Evolutionary conservation across 2,329 filamentous ascomycete species (phyloP), one percentile per base, ranked within the genome.

Genomic region (Penicillium sp.): DNA sequence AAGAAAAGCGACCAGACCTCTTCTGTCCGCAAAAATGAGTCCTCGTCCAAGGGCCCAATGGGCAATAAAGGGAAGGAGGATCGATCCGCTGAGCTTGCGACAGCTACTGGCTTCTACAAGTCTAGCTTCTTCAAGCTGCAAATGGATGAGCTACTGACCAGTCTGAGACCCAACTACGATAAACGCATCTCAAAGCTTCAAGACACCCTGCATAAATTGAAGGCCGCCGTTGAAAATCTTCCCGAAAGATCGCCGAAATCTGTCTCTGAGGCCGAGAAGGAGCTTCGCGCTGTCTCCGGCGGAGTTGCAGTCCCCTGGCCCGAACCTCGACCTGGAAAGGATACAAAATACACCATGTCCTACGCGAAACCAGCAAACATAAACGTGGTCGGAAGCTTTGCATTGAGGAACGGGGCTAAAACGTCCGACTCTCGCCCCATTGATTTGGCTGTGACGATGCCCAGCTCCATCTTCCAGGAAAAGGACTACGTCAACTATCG

Each of bases 401-500:
- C 89, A 10, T 79, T 90, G 48, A 88, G 85, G 71, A 92, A 87
- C 2, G 88, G 91, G 74, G 78, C 86, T 54, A 89, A 88, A 65
- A 79, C 81, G 23, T 62, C 74, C 76, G 45, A 73, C 71, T 56
- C 58, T 23, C 75, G 87, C 23, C 79, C 83, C 14, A 81, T 97
- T 55, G 93, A 97, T 72, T 84, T 97, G 82, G 86, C 93, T 5
- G 85, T 96, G 14, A 89, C 89, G 44, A 95, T 99, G 86, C 93
- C 94, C 5, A 64, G 78, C 53, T 77, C 83, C 1, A 75, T 96
- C 11, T 92, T 97, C 66, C 91, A 96, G 68, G 90, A 95, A 40
- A 97, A 97, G 75, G 94, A 99, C 74, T 97, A 93, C 71, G 81
- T 92, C 46, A 92, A 96, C 71, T 83, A 94, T 78, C 86, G 94